Evolutionary conservation across 2,329 filamentous ascomycete species (phyloP).

Genomic region (Calonectria montana): DNA sequence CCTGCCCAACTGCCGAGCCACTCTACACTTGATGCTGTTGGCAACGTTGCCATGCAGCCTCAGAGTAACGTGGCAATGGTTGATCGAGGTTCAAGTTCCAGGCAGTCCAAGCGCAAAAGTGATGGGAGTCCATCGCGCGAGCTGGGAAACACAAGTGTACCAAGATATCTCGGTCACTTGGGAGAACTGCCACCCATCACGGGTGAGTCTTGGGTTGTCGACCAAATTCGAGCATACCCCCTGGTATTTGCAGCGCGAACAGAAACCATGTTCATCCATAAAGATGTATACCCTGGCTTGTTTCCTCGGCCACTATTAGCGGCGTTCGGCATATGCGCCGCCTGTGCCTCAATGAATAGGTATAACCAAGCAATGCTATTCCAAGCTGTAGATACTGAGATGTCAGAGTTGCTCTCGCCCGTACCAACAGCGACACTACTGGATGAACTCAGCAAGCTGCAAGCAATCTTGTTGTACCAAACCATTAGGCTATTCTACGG

Average conservation of each 20-base stretch:
- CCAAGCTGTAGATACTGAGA: conserved; percentile 32
- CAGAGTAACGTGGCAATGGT: background rate
- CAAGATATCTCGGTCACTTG: conserved; percentile 7
- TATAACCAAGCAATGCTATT: conserved; percentile 13
- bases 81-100: background rate
- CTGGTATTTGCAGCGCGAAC: conserved; percentile 9
- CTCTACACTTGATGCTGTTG: background rate
- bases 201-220: background rate
- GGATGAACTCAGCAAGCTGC: conserved; percentile 35
- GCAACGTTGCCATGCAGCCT: background rate
- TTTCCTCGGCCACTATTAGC: conserved; percentile 17
- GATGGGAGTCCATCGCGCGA: background rate
- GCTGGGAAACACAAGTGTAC: background rate
- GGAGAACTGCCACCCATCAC: background rate
- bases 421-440: conserved; percentile 10
- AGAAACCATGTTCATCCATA: conserved; percentile 25
- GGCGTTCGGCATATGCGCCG: conserved; percentile 23
- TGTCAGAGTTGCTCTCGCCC: conserved; percentile 27
- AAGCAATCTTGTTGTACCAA: conserved; percentile 39
- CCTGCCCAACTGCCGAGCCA: background rate
- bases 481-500: conserved; percentile 40
- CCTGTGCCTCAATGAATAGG: conserved; percentile 3
- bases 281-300: background rate
- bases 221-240: conserved; percentile 13
- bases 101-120: background rate